These are phyloP conservation scores for Myriangium duriaei DNA, from an alignment of 2,329 filamentous ascomycete species.

Conservation along the genomic window DNA sequence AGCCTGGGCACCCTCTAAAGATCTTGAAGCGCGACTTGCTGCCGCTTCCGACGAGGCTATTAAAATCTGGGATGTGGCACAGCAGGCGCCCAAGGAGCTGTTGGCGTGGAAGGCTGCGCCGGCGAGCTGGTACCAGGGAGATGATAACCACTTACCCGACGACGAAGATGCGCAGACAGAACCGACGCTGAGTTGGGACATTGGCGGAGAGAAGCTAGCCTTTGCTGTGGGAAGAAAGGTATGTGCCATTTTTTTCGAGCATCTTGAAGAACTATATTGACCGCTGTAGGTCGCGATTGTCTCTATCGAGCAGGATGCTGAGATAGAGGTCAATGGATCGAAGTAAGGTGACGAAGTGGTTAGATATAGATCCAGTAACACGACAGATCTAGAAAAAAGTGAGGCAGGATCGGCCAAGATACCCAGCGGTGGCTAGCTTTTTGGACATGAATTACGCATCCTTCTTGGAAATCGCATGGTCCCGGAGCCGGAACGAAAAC, in stretches of 20 bases:
- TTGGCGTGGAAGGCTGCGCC: slow-evolving; percentile 19
- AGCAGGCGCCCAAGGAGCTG: slow-evolving; percentile 11
- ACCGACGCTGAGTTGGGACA: slow-evolving; percentile 38
- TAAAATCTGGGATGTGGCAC: slow-evolving; percentile 28
- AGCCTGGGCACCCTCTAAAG: slow-evolving; percentile 28
- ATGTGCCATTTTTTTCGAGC: slow-evolving; percentile 1
- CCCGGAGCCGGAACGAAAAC: too few relatives aligned
- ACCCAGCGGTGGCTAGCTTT: too few relatives aligned
- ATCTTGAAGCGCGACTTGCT: slow-evolving; percentile 29
- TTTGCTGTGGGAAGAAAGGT: slow-evolving; percentile 30
- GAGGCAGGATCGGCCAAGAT: too few relatives aligned
- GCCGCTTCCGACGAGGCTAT: slow-evolving; percentile 32
- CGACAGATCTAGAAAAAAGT: too few relatives aligned
- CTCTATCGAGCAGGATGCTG: slow-evolving; percentile 3
- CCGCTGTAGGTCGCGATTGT: slow-evolving; percentile 10
- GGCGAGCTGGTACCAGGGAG: slow-evolving; percentile 13
- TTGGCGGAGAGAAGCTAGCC: slow-evolving; percentile 40
- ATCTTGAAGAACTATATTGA: not conserved
- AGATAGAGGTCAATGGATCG: too few relatives aligned
- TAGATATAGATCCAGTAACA: too few relatives aligned
- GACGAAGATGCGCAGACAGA: slow-evolving; percentile 14
- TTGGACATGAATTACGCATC: too few relatives aligned
- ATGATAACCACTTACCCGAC: slow-evolving; percentile 13
- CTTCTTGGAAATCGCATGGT: too few relatives aligned
- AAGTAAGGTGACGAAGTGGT: too few relatives aligned